Evolutionary conservation across 1,139 yeast genomes (phyloP).

Genomic region (Torulaspora globosa): DNA sequence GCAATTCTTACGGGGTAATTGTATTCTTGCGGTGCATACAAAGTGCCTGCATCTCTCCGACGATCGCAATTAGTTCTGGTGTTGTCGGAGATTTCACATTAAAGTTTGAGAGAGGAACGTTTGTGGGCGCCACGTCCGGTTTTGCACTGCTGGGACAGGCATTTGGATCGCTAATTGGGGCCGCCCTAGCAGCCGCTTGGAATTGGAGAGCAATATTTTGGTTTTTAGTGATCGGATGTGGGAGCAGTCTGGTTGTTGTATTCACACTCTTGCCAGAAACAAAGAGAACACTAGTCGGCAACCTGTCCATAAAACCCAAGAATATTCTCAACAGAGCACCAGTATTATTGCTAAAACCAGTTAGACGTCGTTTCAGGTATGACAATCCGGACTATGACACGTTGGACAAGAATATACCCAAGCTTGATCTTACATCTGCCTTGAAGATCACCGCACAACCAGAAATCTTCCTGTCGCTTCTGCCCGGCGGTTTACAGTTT

Average conservation of each 20-base stretch:
- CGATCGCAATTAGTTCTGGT: slow-evolving; percentile 64
- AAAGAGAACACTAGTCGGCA: slow-evolving; percentile 62
- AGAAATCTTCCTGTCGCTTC: slow-evolving; percentile 39
- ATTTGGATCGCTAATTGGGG: slow-evolving; percentile 73
- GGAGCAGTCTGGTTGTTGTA: slow-evolving; percentile 38
- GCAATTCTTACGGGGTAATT: slow-evolving; percentile 50
- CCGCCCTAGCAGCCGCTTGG: slow-evolving; percentile 55
- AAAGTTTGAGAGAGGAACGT: slow-evolving; percentile 59
- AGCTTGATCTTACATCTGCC: slow-evolving; percentile 43
- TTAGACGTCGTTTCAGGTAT: slow-evolving; percentile 23
- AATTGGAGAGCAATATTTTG: slow-evolving; percentile 78
- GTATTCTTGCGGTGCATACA: slow-evolving; percentile 60
- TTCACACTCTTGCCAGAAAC: slow-evolving; percentile 63
- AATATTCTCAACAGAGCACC: slow-evolving; percentile 45
- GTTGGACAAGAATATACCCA: slow-evolving; percentile 33
- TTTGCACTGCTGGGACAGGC: slow-evolving; percentile 68
- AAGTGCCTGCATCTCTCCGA: slow-evolving; percentile 66
- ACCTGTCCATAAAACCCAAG: slow-evolving; percentile 52
- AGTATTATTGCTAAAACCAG: slow-evolving; percentile 33
- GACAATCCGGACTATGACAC: slow-evolving; percentile 36
- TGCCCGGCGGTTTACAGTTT: slow-evolving; percentile 63
- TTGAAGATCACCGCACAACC: slow-evolving; percentile 41
- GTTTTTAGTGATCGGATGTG: slow-evolving; percentile 62
- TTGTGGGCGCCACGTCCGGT: slow-evolving; percentile 61
- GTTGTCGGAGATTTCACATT: slow-evolving; percentile 66